Evolutionary conservation across 2,329 filamentous ascomycete species (phyloP), one percentile per base, ranked within the genome.

Genomic region (Bretziella fagacearum): DNA sequence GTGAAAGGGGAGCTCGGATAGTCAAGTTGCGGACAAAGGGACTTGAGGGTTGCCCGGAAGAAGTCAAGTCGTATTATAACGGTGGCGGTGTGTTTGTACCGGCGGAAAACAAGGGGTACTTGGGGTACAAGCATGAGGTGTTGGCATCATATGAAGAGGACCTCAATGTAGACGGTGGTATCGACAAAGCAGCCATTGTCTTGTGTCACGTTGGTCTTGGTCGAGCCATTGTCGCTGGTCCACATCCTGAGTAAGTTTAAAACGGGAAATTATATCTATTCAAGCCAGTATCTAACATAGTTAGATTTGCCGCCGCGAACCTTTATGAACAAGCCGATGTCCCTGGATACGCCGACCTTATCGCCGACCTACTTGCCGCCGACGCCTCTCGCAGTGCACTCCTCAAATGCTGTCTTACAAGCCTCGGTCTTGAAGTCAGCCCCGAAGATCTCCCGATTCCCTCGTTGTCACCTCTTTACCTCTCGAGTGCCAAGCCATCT

Each of bases 81-180:
- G 91, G 91, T 1, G 91, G 91, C 1, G 87, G 91, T 3, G 77
- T 93, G 1, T 98, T 96, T 64, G 84, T 94, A 1, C 80, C 91
- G 62, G 80, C 82, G 1, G 69, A 71, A 2, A 30, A 18, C 4
- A 30, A 33, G 32, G 40, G 40, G 22, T 50, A 41, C 35, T 44
- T 35, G 6, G 73, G 70, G 37, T 67, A 75, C 48, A 64, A 67
- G 47, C 69, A 72, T 25, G 64, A 95, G 60, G 71, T 94, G 5
- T 65, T 98, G 20, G 91, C 89, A 1, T 81, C 71, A 50, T 98
- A 91, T 58, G 70, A 70, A 0, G 80, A 85, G 29, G 67, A 79
- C 11, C 61, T 93, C 10, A 75, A 81, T 54, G 82, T 95, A 2
- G 79, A 93, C 46, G 71, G 80, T 0, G 85, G 84, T 1, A 67